Evolutionary conservation across 768 basidiomycete genomes (phyloP), one percentile per base, ranked within the genome.

Genomic region (Omphalotus guepiniiformis): DNA sequence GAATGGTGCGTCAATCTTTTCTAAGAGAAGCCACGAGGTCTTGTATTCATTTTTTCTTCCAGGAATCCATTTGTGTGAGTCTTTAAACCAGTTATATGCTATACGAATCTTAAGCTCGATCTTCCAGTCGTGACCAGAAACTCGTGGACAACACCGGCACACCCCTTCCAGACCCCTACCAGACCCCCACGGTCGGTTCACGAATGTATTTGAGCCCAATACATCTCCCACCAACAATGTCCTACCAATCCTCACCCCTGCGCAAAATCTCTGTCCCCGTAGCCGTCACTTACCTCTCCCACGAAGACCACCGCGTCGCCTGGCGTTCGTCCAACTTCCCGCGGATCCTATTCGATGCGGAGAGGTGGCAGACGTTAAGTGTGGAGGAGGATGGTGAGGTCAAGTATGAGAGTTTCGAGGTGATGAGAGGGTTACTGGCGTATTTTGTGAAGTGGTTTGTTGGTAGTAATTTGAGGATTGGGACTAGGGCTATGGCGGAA

Each of bases 31-130:
- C 29, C 18, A 26, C 37, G 5, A 26, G 30, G 25, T 11, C 42
- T 29, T 39, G 25, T 50, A 18, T 37, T 34, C 27, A 35, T 48
- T 52, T 44, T 3, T 32, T 32, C 28, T 38, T 9, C 18, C 50
- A 86, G 83, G 83, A 86, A 85, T 54, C 71, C 83, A 4, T 85
- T 84, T 47, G 74, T 79, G 83, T 83, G 65, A 23, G 77, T 65
- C 15, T 19, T 28, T 18, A 6, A 34, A 26, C 19, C 32, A 43
- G 29, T 46, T 53, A 32, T 39, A 35, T 28, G 36, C 6, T 3
- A 3, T 19, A 25, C 26, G 37, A 16, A 3, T 44, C 7, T 19
- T 54, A 82, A 79, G 38, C 80, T 82, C 39, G 67, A 67, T 42
- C 75, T 79, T 57, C 57, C 74, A 26, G 60, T 83, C n/a, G n/a